Conservation (phyloP, 192 early-diverging fungal species). For the Rhizophagus clarus region DNA sequence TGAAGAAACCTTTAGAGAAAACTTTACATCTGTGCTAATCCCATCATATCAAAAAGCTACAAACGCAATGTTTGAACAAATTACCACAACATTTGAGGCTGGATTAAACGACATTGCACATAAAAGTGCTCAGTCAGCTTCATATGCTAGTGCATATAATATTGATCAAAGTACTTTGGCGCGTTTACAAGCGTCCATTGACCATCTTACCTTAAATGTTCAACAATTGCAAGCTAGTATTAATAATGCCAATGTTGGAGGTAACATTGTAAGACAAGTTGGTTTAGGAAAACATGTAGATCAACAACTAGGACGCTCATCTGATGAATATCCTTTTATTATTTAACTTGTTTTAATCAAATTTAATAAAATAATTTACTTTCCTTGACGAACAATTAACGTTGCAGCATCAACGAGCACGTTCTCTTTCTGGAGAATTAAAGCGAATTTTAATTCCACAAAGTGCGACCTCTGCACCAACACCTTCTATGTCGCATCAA, state of each 20-base stretch:
- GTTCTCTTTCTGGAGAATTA: constrained; percentile 33
- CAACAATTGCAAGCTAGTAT: constrained; percentile 16
- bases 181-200: constrained; percentile 37
- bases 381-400: constrained; percentile 12
- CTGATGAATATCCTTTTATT: constrained; percentile 29
- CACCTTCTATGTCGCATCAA: neutral
- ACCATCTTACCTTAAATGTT: constrained; percentile 26
- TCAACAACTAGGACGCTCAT: neutral
- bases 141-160: neutral
- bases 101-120: constrained; percentile 35
- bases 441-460: constrained; percentile 32
- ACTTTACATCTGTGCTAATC: constrained; percentile 44
- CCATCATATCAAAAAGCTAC: constrained; percentile 53
- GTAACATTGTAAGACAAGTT: constrained; percentile 14
- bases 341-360: neutral
- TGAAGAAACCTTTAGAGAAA: constrained; percentile 49
- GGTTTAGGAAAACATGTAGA: neutral
- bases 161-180: constrained; percentile 26
- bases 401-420: constrained; percentile 25
- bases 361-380: neutral
- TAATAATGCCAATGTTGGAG: neutral
- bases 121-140: constrained; percentile 29
- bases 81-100: constrained; percentile 41
- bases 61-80: constrained; percentile 51
- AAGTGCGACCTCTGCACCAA: neutral